Evolutionary conservation across 352 stramenopile genomes (phyloP).

Genomic region (Phytophthora rubi): DNA sequence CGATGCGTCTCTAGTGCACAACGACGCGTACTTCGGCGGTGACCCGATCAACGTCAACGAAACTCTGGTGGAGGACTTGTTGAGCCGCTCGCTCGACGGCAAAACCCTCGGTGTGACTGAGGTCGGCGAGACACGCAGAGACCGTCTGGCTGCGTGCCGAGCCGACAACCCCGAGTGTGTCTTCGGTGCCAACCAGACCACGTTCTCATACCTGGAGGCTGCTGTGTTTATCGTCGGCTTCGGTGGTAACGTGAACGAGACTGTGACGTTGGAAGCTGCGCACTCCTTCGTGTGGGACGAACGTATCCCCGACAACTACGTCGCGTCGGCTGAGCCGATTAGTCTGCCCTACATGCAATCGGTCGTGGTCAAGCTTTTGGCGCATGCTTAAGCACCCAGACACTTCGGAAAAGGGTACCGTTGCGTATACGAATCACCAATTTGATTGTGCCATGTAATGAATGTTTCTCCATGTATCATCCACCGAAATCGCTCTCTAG

Average conservation of each 20-base stretch:
- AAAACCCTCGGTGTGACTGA: slow-evolving; percentile 27
- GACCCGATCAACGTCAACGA: slow-evolving; percentile 34
- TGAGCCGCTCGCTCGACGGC: slow-evolving; percentile 24
- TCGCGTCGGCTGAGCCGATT: slow-evolving; percentile 26
- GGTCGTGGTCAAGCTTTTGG: slow-evolving; percentile 17
- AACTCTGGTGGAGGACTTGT: slow-evolving; percentile 28
- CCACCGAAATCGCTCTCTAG: not conserved
- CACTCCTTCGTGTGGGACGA: slow-evolving; percentile 45
- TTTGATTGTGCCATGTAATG: not conserved
- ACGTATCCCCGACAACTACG: slow-evolving; percentile 41
- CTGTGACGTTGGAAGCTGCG: slow-evolving; percentile 34
- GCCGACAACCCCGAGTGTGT: slow-evolving; percentile 43
- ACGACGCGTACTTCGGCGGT: slow-evolving; percentile 31
- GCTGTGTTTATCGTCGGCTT: slow-evolving; percentile 36
- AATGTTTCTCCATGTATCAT: not conserved
- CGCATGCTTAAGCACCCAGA: not conserved
- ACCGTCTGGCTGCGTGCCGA: slow-evolving; percentile 31
- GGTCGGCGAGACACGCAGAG: slow-evolving; percentile 24
- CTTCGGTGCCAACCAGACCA: slow-evolving; percentile 27
- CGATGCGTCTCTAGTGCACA: slow-evolving; percentile 46
- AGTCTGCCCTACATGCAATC: slow-evolving; percentile 27
- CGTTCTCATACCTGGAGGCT: slow-evolving; percentile 36
- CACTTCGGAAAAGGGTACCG: not conserved
- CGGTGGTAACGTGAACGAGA: slow-evolving; percentile 40
- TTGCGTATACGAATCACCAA: not conserved